phyloP scores from a whole-genome alignment of 768 basidiomycete genomes.

The Terana coerulea region DNA sequence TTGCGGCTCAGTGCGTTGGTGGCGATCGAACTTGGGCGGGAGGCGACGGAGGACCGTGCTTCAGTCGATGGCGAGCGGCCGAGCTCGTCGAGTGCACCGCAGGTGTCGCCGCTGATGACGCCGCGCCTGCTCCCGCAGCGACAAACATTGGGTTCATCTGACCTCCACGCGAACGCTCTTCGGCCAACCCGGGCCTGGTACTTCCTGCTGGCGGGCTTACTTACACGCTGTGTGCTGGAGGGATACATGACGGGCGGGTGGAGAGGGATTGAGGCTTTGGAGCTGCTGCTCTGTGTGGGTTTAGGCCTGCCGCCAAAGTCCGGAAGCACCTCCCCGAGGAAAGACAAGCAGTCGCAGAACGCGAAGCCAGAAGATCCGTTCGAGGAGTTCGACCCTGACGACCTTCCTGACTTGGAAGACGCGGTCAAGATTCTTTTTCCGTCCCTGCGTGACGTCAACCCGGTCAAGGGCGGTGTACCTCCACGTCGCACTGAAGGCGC shows the following conservation, averaged over 20 bases:
- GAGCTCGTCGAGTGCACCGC: conserved; percentile 4
- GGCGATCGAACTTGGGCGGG: conserved; percentile 71
- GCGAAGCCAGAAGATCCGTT: conserved; percentile 35
- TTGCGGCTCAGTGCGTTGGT: conserved; percentile 74
- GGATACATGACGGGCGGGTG: conserved; percentile 82
- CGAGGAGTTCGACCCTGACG: conserved; percentile 70
- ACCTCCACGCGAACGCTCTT: conserved; percentile 37
- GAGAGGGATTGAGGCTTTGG: conserved; percentile 66
- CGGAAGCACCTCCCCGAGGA: not conserved
- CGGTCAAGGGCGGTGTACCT: conserved; percentile 25
- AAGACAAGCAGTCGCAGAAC: not conserved
- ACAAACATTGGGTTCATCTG: conserved; percentile 9
- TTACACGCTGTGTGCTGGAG: conserved; percentile 81
- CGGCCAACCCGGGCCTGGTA: conserved; percentile 80
- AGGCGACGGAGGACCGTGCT: conserved; percentile 42
- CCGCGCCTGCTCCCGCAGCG: conserved; percentile 18
- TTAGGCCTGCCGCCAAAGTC: conserved; percentile 36
- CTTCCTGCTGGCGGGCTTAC: conserved; percentile 66
- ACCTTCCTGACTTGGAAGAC: conserved; percentile 62
- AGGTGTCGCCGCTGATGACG: conserved; percentile 20
- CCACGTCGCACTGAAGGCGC: conserved; percentile 38
- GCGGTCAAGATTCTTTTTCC: conserved; percentile 72
- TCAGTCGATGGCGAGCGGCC: conserved; percentile 37
- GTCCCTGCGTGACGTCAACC: conserved; percentile 30
- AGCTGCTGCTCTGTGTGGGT: conserved; percentile 72